These are phyloP conservation scores for Candida sojae DNA, from an alignment of 1,139 yeast genomes.

Conservation along the genomic window DNA sequence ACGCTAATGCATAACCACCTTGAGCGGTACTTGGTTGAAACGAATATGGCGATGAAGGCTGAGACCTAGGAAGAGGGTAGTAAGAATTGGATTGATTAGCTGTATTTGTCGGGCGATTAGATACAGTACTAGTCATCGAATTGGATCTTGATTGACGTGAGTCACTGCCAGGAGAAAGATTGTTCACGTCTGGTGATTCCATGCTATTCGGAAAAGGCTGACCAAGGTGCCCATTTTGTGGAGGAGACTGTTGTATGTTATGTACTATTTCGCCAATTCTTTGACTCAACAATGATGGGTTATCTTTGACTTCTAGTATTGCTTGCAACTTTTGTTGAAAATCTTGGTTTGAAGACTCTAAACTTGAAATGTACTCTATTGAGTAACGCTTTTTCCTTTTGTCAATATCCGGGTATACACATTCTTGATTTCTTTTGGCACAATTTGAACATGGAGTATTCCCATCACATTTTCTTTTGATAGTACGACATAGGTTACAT, in stretches of 20 bases:
- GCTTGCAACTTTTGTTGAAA: conserved; percentile 6
- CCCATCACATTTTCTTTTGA: conserved; percentile 19
- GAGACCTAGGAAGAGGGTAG: background rate
- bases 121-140: background rate
- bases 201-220: background rate
- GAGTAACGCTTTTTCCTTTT: conserved; percentile 13
- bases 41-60: conserved; percentile 5
- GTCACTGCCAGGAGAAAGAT: background rate
- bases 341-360: conserved; percentile 8
- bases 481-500: conserved; percentile 18
- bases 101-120: background rate
- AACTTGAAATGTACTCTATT: conserved; percentile 11
- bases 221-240: background rate
- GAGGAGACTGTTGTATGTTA: background rate
- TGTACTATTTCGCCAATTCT: background rate
- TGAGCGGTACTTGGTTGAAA: background rate
- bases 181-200: background rate
- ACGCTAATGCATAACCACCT: background rate
- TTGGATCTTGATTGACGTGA: background rate
- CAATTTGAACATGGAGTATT: conserved; percentile 19
- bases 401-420: conserved; percentile 14
- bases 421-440: conserved; percentile 11
- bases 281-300: conserved; percentile 6
- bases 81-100: background rate
- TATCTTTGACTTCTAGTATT: conserved; percentile 3